Evolutionary conservation across 2,329 filamentous ascomycete species (phyloP).

Genomic region (Penicillium paneum): DNA sequence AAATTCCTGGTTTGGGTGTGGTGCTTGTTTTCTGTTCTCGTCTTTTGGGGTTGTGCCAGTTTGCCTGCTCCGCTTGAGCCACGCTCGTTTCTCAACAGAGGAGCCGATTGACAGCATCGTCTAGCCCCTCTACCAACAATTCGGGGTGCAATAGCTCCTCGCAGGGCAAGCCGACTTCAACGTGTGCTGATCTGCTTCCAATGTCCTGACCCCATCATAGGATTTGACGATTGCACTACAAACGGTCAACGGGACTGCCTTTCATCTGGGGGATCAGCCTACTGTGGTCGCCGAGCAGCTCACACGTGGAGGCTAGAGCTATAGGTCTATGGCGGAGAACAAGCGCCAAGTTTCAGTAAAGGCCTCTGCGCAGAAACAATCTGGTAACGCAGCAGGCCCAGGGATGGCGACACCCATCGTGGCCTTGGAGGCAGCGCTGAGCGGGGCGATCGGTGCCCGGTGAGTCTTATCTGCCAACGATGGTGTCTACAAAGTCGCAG

Average conservation of each 20-base stretch:
- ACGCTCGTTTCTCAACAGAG: conserved; percentile 8
- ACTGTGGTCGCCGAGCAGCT: conserved; percentile 1
- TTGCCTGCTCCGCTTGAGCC: conserved; percentile 3
- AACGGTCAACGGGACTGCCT: not conserved
- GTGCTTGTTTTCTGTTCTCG: conserved; percentile 8
- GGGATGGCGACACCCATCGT: conserved; percentile 46
- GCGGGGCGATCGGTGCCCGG: conserved; percentile 61
- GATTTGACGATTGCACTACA: conserved; percentile 3
- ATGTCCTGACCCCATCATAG: conserved; percentile 9
- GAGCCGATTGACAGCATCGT: conserved; percentile 1
- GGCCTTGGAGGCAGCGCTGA: conserved; percentile 53
- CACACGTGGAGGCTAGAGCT: conserved; percentile 1
- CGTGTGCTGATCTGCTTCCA: conserved; percentile 2
- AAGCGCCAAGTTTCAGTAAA: conserved; percentile 58
- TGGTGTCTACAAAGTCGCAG: not conserved
- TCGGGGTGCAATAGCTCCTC: conserved; percentile 2
- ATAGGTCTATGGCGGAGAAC: conserved; percentile 52
- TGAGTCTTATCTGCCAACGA: conserved; percentile 36
- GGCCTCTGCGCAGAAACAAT: conserved; percentile 36
- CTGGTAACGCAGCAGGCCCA: conserved; percentile 38
- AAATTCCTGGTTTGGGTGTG: conserved; percentile 7
- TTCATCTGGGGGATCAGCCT: not conserved
- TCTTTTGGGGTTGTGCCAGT: conserved; percentile 5
- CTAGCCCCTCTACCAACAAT: conserved; percentile 1
- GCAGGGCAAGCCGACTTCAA: not conserved